These are phyloP conservation scores for Phaeoacremonium minimum DNA, from an alignment of 2,329 filamentous ascomycete species.

Conservation along the genomic window DNA sequence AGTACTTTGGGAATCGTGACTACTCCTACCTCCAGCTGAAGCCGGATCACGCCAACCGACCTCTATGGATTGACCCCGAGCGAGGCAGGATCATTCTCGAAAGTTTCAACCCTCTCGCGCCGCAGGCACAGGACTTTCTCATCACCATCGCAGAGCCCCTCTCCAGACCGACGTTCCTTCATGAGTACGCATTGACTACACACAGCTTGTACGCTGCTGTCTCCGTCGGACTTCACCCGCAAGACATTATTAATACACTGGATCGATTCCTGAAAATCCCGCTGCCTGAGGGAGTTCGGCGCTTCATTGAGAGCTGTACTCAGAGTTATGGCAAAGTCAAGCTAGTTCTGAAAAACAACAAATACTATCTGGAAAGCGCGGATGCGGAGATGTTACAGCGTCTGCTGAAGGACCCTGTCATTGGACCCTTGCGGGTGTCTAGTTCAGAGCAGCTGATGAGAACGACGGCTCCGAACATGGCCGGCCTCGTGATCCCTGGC, in stretches of 20 bases:
- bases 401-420: constrained; percentile 75
- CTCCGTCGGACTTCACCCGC: constrained; percentile 78
- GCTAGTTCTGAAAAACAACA: constrained; percentile 85
- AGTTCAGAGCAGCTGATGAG: constrained; percentile 69
- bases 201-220: constrained; percentile 92
- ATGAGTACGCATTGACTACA: constrained; percentile 85
- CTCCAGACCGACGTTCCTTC: constrained; percentile 81
- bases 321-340: constrained; percentile 91
- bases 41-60: constrained; percentile 82
- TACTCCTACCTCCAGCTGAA: constrained; percentile 82
- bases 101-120: constrained; percentile 82
- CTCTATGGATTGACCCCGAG: constrained; percentile 76
- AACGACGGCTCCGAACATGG: constrained; percentile 80
- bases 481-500: constrained; percentile 84
- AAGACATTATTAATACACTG: constrained; percentile 82
- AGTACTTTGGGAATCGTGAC: constrained; percentile 44
- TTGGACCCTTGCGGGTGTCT: constrained; percentile 75
- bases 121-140: constrained; percentile 84
- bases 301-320: constrained; percentile 77
- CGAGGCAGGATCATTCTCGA: constrained; percentile 79
- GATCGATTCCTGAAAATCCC: constrained; percentile 85
- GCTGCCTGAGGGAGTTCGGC: constrained; percentile 69
- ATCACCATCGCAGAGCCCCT: constrained; percentile 90
- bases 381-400: constrained; percentile 81
- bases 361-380: constrained; percentile 85